These are phyloP conservation scores for Platanthera guangdongensis DNA, from an alignment of 106 monocot genomes.

Conservation along the genomic window DNA sequence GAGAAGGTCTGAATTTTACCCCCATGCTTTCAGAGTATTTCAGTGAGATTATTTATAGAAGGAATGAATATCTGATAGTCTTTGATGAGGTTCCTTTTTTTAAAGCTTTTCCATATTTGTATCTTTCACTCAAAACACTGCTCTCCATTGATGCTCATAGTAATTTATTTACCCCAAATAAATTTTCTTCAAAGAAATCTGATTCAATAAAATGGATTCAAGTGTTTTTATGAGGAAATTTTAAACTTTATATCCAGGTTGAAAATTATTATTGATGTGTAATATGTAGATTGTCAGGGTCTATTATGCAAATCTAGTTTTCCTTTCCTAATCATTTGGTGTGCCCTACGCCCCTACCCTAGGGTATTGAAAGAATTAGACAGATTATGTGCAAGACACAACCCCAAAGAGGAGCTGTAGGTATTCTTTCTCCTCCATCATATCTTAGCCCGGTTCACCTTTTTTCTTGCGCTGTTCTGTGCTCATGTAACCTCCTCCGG, in stretches of 20 bases:
- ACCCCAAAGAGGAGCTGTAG: too few relatives aligned
- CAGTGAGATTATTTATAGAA: not conserved
- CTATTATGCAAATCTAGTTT: too few relatives aligned
- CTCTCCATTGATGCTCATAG: not conserved
- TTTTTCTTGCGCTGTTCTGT: too few relatives aligned
- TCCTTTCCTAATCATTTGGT: too few relatives aligned
- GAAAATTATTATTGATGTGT: too few relatives aligned
- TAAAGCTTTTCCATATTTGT: not conserved
- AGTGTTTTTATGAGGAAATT: not conserved
- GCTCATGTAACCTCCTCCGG: too few relatives aligned
- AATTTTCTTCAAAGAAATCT: not conserved
- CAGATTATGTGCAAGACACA: too few relatives aligned
- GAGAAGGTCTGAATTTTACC: constrained; percentile 27
- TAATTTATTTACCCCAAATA: constrained; percentile 1
- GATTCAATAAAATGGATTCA: not conserved
- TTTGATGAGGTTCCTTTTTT: not conserved
- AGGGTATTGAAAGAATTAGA: too few relatives aligned
- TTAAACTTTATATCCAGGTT: not conserved
- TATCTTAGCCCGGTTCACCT: too few relatives aligned
- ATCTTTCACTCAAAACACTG: not conserved
- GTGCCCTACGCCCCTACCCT: too few relatives aligned
- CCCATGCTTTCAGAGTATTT: not conserved
- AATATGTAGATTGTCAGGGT: too few relatives aligned
- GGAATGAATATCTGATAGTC: not conserved
- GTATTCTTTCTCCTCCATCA: too few relatives aligned